A percentile compares a stretch with the other conserved stretches of the same genome.
Conservation (phyloP, 1,139 yeast genomes). For the Hyphopichia khmerensis region DNA sequence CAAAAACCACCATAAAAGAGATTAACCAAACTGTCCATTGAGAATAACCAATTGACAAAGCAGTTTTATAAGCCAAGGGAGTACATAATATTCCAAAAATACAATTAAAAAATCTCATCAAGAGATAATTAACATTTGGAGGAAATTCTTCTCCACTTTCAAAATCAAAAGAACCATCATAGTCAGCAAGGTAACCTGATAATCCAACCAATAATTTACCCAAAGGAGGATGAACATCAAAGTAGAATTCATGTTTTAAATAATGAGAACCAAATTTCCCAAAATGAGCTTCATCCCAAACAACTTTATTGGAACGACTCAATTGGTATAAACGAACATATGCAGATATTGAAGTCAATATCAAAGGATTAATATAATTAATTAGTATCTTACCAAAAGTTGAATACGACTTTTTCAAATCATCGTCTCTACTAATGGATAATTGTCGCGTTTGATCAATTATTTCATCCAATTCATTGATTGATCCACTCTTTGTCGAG, state of each 20-base stretch:
- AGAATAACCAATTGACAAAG: slow-evolving; percentile 46
- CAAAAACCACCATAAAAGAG: slow-evolving; percentile 60
- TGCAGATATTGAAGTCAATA: slow-evolving; percentile 58
- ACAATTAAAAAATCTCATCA: slow-evolving; percentile 69
- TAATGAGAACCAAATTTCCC: slow-evolving; percentile 67
- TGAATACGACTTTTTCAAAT: slow-evolving; percentile 3
- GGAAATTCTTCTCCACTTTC: slow-evolving; percentile 63
- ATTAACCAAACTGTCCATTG: slow-evolving; percentile 52
- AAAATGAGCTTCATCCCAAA: slow-evolving; percentile 97
- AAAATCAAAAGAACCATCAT: slow-evolving; percentile 63
- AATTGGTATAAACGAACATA: slow-evolving; percentile 68
- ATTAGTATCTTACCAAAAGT: slow-evolving; percentile 11
- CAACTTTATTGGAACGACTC: slow-evolving; percentile 61
- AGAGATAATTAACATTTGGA: slow-evolving; percentile 48
- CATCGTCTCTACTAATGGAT: not conserved
- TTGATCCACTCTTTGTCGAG: not conserved
- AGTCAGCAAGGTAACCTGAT: slow-evolving; percentile 66
- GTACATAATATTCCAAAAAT: slow-evolving; percentile 60
- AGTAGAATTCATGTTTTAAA: slow-evolving; percentile 63
- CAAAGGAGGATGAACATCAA: slow-evolving; percentile 79
- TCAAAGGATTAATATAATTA: slow-evolving; percentile 28
- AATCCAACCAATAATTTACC: slow-evolving; percentile 71
- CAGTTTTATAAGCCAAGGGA: slow-evolving; percentile 65
- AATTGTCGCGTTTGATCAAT: slow-evolving; percentile 4
- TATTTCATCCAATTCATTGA: slow-evolving; percentile 1